phyloP scores from a whole-genome alignment of 331 rosid species.

The Spiraea crenata region DNA sequence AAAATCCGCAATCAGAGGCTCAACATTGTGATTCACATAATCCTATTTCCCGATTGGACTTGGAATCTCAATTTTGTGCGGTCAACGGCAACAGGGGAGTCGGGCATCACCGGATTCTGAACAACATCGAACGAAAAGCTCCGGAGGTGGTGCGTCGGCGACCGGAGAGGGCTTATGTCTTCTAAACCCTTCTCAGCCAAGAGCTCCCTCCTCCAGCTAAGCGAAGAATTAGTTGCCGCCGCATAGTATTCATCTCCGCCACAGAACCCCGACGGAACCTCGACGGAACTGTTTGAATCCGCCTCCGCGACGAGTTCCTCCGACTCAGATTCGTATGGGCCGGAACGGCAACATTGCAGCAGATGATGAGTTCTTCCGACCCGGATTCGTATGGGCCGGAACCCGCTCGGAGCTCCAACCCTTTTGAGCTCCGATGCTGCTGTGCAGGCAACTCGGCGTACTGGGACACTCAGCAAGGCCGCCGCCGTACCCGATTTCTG shows the following conservation, averaged over 20 bases:
- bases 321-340: no score
- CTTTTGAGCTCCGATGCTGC: conserved; percentile 63
- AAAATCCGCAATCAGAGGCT: conserved; percentile 34
- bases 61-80: conserved; percentile 30
- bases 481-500: conserved; percentile 64
- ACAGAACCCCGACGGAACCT: no score
- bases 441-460: conserved; percentile 75
- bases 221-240: no score
- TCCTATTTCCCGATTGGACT: conserved; percentile 31
- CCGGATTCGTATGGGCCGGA: conserved; percentile 51
- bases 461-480: conserved; percentile 90
- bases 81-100: conserved; percentile 29
- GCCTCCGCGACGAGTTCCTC: no score
- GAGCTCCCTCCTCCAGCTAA: no score
- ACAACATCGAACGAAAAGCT: conserved; percentile 74
- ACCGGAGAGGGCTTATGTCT: conserved; percentile 61
- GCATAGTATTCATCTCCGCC: no score
- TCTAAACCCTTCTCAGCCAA: no score
- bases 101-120: conserved; percentile 3
- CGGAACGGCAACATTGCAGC: conserved; percentile 57
- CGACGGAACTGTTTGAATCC: no score
- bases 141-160: conserved; percentile 51
- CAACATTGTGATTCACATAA: conserved; percentile 17
- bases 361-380: conserved; percentile 52
- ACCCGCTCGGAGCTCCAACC: conserved; percentile 99